Percentiles rank a stretch among this genome's conserved stretches.
These are phyloP conservation scores for Dothiorella sarmentorum DNA, from an alignment of 2,329 filamentous ascomycete species.

Conservation along the genomic window DNA sequence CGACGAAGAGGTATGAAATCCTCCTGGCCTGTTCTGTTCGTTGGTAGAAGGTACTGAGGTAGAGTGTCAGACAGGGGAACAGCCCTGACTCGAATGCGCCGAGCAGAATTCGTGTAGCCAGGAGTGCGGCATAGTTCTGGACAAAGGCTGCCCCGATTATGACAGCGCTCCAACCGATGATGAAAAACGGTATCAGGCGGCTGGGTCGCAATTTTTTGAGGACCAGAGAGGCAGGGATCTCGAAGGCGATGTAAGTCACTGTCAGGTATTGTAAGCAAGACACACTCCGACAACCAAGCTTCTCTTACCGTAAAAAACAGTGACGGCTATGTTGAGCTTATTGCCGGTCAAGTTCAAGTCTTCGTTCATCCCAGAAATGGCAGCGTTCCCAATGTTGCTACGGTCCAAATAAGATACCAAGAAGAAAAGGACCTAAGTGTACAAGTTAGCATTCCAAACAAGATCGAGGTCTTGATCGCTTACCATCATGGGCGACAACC, in stretches of 20 bases:
- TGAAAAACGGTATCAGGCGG: conserved; percentile 58
- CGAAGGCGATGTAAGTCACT: conserved; percentile 45
- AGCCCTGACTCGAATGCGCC: conserved; percentile 67
- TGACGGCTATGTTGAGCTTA: conserved; percentile 61
- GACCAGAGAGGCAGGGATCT: conserved; percentile 45
- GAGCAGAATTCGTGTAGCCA: conserved; percentile 68
- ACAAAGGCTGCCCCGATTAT: conserved; percentile 67
- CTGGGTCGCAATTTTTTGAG: conserved; percentile 45
- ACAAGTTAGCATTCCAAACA: conserved; percentile 33
- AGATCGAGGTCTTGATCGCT: conserved; percentile 24
- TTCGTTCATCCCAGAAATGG: conserved; percentile 59
- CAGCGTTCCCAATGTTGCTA: conserved; percentile 72
- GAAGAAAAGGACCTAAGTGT: conserved; percentile 58
- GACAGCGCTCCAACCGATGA: conserved; percentile 58
- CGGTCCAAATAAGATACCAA: conserved; percentile 73
- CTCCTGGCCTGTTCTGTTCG: conserved; percentile 68
- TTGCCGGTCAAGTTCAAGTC: conserved; percentile 59
- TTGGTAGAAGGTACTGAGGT: conserved; percentile 74
- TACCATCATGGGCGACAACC: conserved; percentile 66
- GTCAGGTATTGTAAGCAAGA: conserved; percentile 26
- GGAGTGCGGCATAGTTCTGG: conserved; percentile 60
- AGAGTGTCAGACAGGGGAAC: conserved; percentile 67
- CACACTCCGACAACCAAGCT: too few relatives aligned
- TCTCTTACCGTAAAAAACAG: conserved; percentile 35
- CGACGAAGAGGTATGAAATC: conserved; percentile 70